Base-by-base conservation (phyloP, 1,284 basidiomycete species). In the Cryptococcus amylolentus region DNA sequence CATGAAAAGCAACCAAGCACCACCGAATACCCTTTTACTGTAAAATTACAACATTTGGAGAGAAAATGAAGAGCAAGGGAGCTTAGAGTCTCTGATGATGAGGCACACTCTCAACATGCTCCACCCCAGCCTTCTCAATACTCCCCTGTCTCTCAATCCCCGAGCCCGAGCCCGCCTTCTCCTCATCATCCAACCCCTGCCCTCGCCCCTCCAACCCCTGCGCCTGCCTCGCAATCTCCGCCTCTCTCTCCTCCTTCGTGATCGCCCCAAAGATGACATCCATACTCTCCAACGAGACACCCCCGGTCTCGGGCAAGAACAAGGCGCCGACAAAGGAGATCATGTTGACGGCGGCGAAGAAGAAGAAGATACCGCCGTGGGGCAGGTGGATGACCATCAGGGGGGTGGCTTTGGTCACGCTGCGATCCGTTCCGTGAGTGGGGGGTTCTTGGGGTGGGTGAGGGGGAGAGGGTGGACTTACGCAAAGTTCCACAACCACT, bases 401-500 rank as follows among this genome's bases (percentile, higher is more conserved):
- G 5, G 86, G 88, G 13, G 87, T 89, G 26, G 84, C 80, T 73
- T 86, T 86, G n/a, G 85, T 79, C 27, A 88, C 81, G 49, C 46
- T 48, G 26, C 5, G 12, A 12, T 20, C 20, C 20, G 23, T 28
- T 12, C 14, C 18, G n/a, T 35, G 20, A 49, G 39, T 42, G 16
- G 27, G 20, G 5, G 23, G 20, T 7, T 26, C 20, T 20, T 26
- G 16, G 38, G 18, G 37, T 20, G 45, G 23, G 20, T 47, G 9
- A 20, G 7, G 16, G 39, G 40, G 37, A 14, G 38, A n/a, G n/a
- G 3, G 23, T 23, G 23, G 23, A 50, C 38, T 16, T 20, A 50
- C 50, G 54, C 85, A 65, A 88, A 89, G 77, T 89, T 90, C 82
- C 83, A 90, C 3, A 89, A 76, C 70, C 88, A 91, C 62, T 89